phyloP scores from a whole-genome alignment of 2,329 filamentous ascomycete species.

The Amesomyces nigricolor region DNA sequence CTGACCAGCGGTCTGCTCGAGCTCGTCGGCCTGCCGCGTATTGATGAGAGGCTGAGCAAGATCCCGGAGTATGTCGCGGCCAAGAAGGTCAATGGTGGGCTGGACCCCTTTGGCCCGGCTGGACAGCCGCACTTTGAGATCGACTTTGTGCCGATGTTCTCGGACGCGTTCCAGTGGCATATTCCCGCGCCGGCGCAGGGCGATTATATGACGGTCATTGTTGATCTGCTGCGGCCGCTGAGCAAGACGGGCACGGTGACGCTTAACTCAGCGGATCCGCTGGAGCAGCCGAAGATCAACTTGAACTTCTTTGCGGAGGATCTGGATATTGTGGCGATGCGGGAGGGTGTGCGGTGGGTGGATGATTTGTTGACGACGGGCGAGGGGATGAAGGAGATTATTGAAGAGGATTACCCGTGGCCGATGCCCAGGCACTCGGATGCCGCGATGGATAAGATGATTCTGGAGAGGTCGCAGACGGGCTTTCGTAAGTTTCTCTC shows the following conservation, averaged over 20 bases:
- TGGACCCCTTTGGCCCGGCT: constrained; percentile 12
- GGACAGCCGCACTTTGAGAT: constrained; percentile 13
- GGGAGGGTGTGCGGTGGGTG: neutral
- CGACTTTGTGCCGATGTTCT: constrained; percentile 17
- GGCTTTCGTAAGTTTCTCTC: neutral
- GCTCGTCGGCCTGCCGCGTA: neutral
- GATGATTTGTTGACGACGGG: neutral
- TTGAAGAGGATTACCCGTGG: neutral
- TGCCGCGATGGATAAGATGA: constrained; percentile 1
- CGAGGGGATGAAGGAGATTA: neutral
- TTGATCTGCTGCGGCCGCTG: constrained; percentile 11
- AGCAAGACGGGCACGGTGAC: constrained; percentile 12
- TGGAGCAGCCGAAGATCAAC: constrained; percentile 14
- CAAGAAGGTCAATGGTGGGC: neutral
- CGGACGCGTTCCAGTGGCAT: constrained; percentile 4
- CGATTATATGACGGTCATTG: constrained; percentile 21
- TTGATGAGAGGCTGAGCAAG: neutral
- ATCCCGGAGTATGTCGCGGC: neutral
- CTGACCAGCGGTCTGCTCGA: constrained; percentile 1
- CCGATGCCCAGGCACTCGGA: constrained; percentile 1
- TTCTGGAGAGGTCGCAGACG: neutral
- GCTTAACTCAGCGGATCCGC: constrained; percentile 8
- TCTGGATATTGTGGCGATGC: constrained; percentile 9
- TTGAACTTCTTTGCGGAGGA: constrained; percentile 28
- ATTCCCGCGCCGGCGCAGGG: constrained; percentile 4